Percentiles rank a stretch among this genome's conserved stretches.
Evolutionary conservation across 73 alveolate species (phyloP).

Genomic region (Stentor coeruleus): DNA sequence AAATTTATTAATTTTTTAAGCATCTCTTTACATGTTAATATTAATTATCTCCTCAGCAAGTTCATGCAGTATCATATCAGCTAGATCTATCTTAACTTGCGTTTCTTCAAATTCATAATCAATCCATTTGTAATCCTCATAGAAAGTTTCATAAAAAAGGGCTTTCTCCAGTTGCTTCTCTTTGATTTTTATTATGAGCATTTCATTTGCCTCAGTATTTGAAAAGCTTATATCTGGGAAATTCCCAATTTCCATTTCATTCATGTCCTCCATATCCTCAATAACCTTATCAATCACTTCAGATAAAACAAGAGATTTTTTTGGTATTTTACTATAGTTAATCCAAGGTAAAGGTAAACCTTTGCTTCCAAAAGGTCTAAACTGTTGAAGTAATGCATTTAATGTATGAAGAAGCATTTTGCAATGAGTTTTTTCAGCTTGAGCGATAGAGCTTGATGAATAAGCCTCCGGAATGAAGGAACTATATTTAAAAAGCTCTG

Average conservation of each 20-base stretch:
- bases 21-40: too few species aligned
- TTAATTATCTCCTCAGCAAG: slow-evolving; percentile 18
- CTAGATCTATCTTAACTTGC: slow-evolving; percentile 50
- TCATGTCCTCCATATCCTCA: slow-evolving; percentile 33
- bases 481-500: not conserved
- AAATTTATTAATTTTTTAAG: too few species aligned
- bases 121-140: slow-evolving; percentile 42
- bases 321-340: not conserved
- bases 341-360: slow-evolving; percentile 87
- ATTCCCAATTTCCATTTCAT: slow-evolving; percentile 16
- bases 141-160: slow-evolving; percentile 37
- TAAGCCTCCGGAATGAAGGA: too few species aligned
- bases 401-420: slow-evolving; percentile 73
- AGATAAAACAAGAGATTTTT: slow-evolving; percentile 1
- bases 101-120: slow-evolving; percentile 57
- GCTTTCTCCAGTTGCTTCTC: slow-evolving; percentile 49
- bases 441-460: too few species aligned
- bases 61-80: slow-evolving; percentile 55
- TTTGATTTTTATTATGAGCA: slow-evolving; percentile 33
- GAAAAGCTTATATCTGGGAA: not conserved
- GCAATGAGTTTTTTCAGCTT: slow-evolving; percentile 77
- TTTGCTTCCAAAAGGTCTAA: slow-evolving; percentile 75
- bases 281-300: slow-evolving; percentile 27
- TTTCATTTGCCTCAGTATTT: slow-evolving; percentile 36
- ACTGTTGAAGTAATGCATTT: slow-evolving; percentile 74